phyloP scores from a whole-genome alignment of 371 early-diverging fungal genomes.

The Nematocida major region DNA sequence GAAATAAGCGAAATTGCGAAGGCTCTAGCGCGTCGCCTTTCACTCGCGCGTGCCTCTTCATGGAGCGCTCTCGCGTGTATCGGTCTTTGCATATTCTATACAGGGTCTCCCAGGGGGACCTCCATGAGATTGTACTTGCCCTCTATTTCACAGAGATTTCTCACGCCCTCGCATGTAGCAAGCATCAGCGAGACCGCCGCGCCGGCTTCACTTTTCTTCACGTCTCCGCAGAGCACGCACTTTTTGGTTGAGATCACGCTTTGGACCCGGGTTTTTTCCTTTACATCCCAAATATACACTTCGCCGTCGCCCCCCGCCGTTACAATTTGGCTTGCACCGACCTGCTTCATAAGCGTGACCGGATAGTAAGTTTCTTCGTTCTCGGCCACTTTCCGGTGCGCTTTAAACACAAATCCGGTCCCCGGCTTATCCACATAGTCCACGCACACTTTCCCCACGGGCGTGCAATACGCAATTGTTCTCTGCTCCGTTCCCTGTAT shows the following conservation, averaged over 20 bases:
- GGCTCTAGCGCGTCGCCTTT: too few relatives aligned
- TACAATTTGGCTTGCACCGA: not conserved
- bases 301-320: conserved; percentile 41
- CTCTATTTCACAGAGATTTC: conserved; percentile 5
- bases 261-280: not conserved
- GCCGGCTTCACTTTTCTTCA: not conserved
- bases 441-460: conserved; percentile 27
- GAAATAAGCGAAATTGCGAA: too few relatives aligned
- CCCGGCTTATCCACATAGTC: conserved; percentile 1
- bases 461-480: conserved; percentile 5
- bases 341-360: conserved; percentile 1
- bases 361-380: conserved; percentile 41
- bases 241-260: conserved; percentile 10
- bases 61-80: too few relatives aligned
- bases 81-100: too few relatives aligned
- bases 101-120: not conserved
- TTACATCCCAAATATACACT: conserved; percentile 31
- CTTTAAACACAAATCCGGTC: conserved; percentile 32
- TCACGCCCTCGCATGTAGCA: not conserved
- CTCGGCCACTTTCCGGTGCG: conserved; percentile 20
- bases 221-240: conserved; percentile 9
- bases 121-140: not conserved
- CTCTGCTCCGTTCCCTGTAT: not conserved
- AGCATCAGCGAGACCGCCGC: not conserved
- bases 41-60: too few relatives aligned